These are phyloP conservation scores for Monilinia aucupariae DNA, from an alignment of 2,329 filamentous ascomycete genomes.

Conservation along the genomic window DNA sequence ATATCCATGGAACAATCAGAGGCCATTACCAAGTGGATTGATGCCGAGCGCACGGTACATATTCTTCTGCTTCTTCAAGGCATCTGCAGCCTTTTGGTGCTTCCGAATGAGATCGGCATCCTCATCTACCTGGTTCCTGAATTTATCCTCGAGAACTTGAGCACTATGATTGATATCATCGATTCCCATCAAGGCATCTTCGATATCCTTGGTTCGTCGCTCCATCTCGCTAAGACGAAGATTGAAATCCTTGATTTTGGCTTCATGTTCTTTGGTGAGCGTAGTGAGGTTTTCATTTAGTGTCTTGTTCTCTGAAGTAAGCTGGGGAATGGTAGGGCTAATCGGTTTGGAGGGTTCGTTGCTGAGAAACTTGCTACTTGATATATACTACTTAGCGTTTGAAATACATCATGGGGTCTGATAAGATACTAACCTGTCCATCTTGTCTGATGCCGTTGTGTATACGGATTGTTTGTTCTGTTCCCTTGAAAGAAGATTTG, in stretches of 20 bases:
- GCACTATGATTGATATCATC: background rate
- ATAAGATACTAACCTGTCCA: background rate
- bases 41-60: constrained; percentile 1
- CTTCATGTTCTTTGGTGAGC: background rate
- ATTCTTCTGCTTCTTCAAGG: background rate
- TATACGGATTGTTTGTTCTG: background rate
- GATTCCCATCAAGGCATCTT: background rate
- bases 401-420: too few relatives aligned
- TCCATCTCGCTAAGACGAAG: background rate
- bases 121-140: background rate
- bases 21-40: background rate
- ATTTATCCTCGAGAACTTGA: background rate
- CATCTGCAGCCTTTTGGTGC: background rate
- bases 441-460: too few relatives aligned
- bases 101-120: too few relatives aligned
- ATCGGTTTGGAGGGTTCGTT: background rate
- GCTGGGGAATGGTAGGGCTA: background rate
- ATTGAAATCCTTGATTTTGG: background rate
- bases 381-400: background rate
- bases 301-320: background rate
- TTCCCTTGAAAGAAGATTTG: background rate
- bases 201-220: background rate
- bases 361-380: background rate
- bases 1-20: background rate
- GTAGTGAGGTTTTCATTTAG: background rate